Evolutionary conservation across 75 land plant genomes (phyloP).

Genomic region (Picea glauca): DNA sequence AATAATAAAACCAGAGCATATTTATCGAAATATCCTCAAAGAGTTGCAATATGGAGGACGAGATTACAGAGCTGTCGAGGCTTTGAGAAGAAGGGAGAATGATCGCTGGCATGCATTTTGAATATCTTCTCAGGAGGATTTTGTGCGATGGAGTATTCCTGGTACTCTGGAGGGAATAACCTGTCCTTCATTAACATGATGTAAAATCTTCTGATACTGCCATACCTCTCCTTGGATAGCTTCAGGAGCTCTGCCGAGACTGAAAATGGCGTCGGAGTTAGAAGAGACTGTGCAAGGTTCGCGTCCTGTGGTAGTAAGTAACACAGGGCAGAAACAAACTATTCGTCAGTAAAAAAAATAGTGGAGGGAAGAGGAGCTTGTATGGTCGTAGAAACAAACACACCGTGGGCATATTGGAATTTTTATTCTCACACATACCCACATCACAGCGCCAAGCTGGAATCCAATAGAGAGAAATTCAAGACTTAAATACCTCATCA

Average conservation of each 20-base stretch:
- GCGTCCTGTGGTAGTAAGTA: conserved; percentile 12
- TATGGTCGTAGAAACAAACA: neutral
- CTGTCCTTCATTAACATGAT: conserved; percentile 21
- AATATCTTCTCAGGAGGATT: conserved; percentile 29
- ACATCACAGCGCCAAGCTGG: no score
- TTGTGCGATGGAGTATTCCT: conserved; percentile 13
- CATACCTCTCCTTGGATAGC: conserved; percentile 20
- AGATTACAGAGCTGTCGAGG: conserved; percentile 15
- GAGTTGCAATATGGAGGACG: conserved; percentile 9
- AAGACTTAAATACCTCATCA: conserved; percentile 2
- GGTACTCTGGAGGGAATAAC: conserved; percentile 5
- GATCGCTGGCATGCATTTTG: conserved; percentile 19
- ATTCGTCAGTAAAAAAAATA: neutral
- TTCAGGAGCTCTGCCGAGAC: conserved; percentile 12
- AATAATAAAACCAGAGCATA: no score
- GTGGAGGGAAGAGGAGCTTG: neutral
- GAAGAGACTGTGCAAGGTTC: conserved; percentile 10
- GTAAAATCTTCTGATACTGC: conserved; percentile 23
- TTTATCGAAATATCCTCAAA: neutral
- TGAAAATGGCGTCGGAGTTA: conserved; percentile 18
- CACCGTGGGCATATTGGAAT: neutral
- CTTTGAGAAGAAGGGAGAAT: conserved; percentile 28
- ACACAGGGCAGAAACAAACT: neutral
- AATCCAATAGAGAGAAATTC: no score
- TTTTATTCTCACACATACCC: no score